phyloP scores from a whole-genome alignment of 2,329 filamentous ascomycete species.

The Fusarium stilboides region DNA sequence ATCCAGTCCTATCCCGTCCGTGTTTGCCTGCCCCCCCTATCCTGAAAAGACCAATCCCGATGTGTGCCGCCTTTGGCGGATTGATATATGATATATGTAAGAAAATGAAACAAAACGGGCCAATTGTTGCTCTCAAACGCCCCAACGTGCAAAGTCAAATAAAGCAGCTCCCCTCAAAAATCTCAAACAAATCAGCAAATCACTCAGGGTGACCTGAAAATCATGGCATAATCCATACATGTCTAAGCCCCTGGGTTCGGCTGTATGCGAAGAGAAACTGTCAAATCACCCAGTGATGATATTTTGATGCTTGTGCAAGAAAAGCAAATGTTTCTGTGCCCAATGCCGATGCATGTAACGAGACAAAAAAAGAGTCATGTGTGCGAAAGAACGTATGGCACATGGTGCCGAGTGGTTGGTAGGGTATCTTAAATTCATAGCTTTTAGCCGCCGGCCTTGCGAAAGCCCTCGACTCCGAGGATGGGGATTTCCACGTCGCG shows the following conservation, averaged over 20 bases:
- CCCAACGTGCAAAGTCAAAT: constrained; percentile 33
- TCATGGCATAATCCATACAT: constrained; percentile 23
- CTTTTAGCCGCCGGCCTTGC: constrained; percentile 53
- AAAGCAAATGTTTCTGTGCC: constrained; percentile 37
- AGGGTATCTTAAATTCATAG: constrained; percentile 13
- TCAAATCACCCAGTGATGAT: constrained; percentile 33
- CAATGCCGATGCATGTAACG: constrained; percentile 16
- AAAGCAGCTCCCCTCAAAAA: constrained; percentile 32
- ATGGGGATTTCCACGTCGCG: constrained; percentile 74
- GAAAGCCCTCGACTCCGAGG: constrained; percentile 61
- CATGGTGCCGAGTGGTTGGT: constrained; percentile 5
- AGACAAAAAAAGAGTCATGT: constrained; percentile 23
- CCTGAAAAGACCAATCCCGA: constrained; percentile 17
- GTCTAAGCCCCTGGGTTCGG: constrained; percentile 14
- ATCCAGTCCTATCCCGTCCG: constrained; percentile 30
- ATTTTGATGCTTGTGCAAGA: constrained; percentile 36
- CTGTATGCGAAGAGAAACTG: constrained; percentile 30
- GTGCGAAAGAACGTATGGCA: constrained; percentile 16
- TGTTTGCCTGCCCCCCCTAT: constrained; percentile 15
- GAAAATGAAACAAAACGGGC: constrained; percentile 27
- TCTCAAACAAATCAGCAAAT: constrained; percentile 35
- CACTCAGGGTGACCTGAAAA: constrained; percentile 31
- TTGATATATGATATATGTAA: constrained; percentile 28
- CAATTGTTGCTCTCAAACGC: constrained; percentile 42
- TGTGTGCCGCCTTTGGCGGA: constrained; percentile 12